These are phyloP conservation scores for Luffa acutangula DNA, from an alignment of 306 rosid species.

Conservation along the genomic window DNA sequence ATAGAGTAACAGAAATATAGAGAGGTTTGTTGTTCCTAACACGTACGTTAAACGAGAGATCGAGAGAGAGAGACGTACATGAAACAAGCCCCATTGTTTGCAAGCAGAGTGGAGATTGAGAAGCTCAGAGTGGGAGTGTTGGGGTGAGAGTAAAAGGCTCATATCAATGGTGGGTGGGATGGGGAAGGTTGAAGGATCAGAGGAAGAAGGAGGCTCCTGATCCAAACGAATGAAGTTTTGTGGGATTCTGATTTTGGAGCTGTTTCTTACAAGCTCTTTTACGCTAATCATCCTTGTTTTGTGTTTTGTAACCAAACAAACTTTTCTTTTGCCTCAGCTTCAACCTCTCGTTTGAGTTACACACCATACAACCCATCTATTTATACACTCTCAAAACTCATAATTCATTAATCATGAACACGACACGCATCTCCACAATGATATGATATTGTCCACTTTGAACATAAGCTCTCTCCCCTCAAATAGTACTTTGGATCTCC, in stretches of 20 bases:
- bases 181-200: constrained; percentile 10
- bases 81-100: constrained; percentile 76
- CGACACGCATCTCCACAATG: too few relatives aligned
- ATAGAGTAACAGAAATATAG: too few relatives aligned
- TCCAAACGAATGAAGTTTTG: constrained; percentile 31
- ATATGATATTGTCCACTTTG: too few relatives aligned
- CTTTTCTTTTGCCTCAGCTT: neutral
- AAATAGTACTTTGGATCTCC: too few relatives aligned
- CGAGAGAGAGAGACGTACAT: constrained; percentile 26
- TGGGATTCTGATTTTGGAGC: constrained; percentile 15
- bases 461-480: too few relatives aligned
- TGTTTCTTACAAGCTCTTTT: constrained; percentile 11
- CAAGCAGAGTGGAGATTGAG: constrained; percentile 41
- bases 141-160: constrained; percentile 9
- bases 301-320: neutral
- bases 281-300: constrained; percentile 11
- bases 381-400: neutral
- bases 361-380: neutral
- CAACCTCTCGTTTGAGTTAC: neutral
- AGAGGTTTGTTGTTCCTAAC: too few relatives aligned
- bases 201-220: constrained; percentile 5
- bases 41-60: too few relatives aligned
- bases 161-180: constrained; percentile 52
- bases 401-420: too few relatives aligned
- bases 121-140: constrained; percentile 20